These are phyloP conservation scores for Podaxis pistillaris DNA, from an alignment of 768 basidiomycete species.

Conservation along the genomic window DNA sequence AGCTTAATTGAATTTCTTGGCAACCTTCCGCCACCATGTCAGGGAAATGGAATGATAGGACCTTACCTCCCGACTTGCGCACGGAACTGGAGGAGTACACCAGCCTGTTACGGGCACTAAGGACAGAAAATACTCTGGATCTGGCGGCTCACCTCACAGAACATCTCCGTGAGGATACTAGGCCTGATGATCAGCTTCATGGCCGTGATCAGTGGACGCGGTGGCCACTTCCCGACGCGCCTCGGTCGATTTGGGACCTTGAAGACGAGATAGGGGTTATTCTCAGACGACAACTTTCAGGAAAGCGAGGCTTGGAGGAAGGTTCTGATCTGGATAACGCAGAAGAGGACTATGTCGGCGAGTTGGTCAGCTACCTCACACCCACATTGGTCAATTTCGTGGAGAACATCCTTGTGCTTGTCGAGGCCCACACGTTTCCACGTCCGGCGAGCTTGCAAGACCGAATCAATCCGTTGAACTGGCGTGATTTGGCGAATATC, in stretches of 20 bases:
- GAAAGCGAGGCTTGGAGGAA: not conserved
- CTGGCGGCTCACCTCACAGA: not conserved
- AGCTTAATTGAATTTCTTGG: not conserved
- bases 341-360: constrained; percentile 1
- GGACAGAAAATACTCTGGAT: not conserved
- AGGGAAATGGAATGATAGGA: not conserved
- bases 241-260: not conserved
- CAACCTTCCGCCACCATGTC: not conserved
- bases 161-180: not conserved
- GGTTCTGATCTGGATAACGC: not conserved
- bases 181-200: not conserved
- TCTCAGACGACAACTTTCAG: not conserved
- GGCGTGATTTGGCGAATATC: constrained; percentile 9
- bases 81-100: not conserved
- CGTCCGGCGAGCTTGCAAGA: not conserved
- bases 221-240: constrained; percentile 2
- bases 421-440: not conserved
- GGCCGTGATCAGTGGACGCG: constrained; percentile 3
- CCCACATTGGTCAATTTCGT: not conserved
- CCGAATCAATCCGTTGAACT: constrained; percentile 4
- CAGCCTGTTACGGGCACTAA: not conserved
- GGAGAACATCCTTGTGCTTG: not conserved
- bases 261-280: not conserved
- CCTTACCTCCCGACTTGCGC: not conserved
- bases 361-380: not conserved